A percentile compares a stretch with the other conserved stretches of the same genome.
phyloP scores from a whole-genome alignment of 2,329 filamentous ascomycete genomes.

The Colletotrichum lentis region DNA sequence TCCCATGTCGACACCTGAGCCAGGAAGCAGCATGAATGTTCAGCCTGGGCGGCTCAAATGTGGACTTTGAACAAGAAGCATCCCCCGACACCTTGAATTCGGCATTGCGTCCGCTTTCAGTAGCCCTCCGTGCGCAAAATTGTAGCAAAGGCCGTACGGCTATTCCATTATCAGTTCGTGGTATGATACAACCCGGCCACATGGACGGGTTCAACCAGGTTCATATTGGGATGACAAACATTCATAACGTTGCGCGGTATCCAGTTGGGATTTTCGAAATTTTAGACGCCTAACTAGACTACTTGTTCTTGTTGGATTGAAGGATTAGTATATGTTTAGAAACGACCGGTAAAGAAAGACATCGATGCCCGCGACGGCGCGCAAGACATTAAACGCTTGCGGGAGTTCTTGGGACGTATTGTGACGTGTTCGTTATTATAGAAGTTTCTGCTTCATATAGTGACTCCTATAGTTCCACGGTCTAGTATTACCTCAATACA shows the following conservation, averaged over 20 bases:
- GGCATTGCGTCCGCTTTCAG: conserved; percentile 47
- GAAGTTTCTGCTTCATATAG: too few relatives aligned
- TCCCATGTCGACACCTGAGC: neutral
- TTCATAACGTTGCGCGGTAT: neutral
- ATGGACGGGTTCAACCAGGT: neutral
- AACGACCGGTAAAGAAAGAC: conserved; percentile 10
- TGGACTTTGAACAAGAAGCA: conserved; percentile 34
- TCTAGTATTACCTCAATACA: too few relatives aligned
- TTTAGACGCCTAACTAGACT: conserved; percentile 41
- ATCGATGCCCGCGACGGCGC: too few relatives aligned
- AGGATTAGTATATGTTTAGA: conserved; percentile 42
- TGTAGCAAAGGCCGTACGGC: conserved; percentile 27
- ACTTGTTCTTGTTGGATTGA: conserved; percentile 41
- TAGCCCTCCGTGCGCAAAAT: conserved; percentile 43
- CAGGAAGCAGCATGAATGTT: neutral
- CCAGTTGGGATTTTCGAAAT: conserved; percentile 36
- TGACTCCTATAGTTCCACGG: neutral
- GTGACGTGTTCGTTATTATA: neutral
- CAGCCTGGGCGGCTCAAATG: neutral
- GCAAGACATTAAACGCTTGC: neutral
- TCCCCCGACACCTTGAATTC: conserved; percentile 44
- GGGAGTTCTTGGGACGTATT: neutral
- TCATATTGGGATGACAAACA: neutral
- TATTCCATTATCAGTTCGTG: conserved; percentile 31
- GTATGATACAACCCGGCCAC: neutral